Conservation (phyloP, 1,284 basidiomycete species). For the Ganoderma lingzhi region DNA sequence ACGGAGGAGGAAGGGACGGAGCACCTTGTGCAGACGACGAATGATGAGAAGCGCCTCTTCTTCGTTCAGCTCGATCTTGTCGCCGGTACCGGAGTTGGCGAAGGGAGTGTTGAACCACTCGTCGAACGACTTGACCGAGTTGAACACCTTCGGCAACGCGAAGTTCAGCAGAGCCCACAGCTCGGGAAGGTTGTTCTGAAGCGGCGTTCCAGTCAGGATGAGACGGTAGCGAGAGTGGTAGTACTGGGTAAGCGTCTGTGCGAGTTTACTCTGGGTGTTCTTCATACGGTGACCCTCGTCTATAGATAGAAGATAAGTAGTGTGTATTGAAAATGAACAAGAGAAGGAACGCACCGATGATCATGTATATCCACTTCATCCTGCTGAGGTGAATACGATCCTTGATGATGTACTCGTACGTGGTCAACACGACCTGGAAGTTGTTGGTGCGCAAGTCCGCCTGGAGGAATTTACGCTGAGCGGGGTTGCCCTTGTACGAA, state of each 20-base stretch:
- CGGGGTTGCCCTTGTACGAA: slow-evolving; percentile 94
- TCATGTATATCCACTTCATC: slow-evolving; percentile 98
- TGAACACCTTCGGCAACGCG: slow-evolving; percentile 98
- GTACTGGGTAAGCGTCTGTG: slow-evolving; percentile 92
- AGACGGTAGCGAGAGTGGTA: slow-evolving; percentile 95
- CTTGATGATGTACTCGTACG: slow-evolving; percentile 99
- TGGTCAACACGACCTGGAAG: slow-evolving; percentile 97
- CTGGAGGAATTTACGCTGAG: slow-evolving; percentile 80
- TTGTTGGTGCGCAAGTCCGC: slow-evolving; percentile 78
- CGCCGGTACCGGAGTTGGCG: slow-evolving; percentile 94
- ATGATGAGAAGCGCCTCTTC: slow-evolving; percentile 99
- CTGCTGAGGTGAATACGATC: slow-evolving; percentile 91
- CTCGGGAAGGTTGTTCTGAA: slow-evolving; percentile 99
- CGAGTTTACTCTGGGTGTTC: slow-evolving; percentile 96
- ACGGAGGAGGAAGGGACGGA: slow-evolving; percentile 96
- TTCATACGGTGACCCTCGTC: slow-evolving; percentile 99
- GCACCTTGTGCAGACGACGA: slow-evolving; percentile 97
- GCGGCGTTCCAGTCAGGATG: slow-evolving; percentile 96
- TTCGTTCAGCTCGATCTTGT: slow-evolving; percentile 99
- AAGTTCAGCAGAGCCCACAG: slow-evolving; percentile 99
- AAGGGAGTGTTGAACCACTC: slow-evolving; percentile 99
- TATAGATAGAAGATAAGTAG: slow-evolving; percentile 34
- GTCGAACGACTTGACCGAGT: slow-evolving; percentile 99
- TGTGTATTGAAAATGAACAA: slow-evolving; percentile 16
- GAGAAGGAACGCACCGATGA: slow-evolving; percentile 73